Conservation (phyloP, 805 yeast species). For the Saccharomycopsis babjevae region DNA sequence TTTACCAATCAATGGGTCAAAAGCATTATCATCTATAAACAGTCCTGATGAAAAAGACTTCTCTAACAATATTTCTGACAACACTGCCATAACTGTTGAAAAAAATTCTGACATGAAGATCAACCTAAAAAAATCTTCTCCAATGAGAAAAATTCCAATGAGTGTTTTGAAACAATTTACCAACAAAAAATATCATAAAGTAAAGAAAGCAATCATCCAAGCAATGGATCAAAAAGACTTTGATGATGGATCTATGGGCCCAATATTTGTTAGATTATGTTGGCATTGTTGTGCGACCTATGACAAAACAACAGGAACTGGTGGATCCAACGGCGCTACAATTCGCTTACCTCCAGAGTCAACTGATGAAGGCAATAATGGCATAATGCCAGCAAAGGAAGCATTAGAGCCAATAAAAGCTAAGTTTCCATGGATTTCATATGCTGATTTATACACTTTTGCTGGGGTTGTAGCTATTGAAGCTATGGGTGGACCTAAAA, state of each 20-base stretch:
- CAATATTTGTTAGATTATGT: constrained; percentile 36
- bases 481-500: constrained; percentile 39
- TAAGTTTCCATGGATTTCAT: constrained; percentile 35
- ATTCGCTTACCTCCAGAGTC: constrained; percentile 33
- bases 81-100: background rate
- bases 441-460: constrained; percentile 43
- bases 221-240: constrained; percentile 17
- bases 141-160: background rate
- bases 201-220: constrained; percentile 27
- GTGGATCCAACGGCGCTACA: constrained; percentile 32
- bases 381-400: constrained; percentile 34
- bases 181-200: constrained; percentile 25
- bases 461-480: constrained; percentile 43
- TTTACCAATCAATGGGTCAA: background rate
- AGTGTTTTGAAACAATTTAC: background rate
- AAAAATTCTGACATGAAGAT: background rate
- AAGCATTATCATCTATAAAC: background rate
- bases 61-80: background rate
- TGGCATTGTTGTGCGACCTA: constrained; percentile 44
- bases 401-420: constrained; percentile 32
- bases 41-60: background rate
- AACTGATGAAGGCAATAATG: constrained; percentile 39
- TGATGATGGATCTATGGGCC: constrained; percentile 34
- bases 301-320: constrained; percentile 26
- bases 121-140: background rate